A percentile compares a stretch with the other conserved stretches of the same genome.
Conservation (phyloP, 768 basidiomycete genomes). For the Mycena floridula region DNA sequence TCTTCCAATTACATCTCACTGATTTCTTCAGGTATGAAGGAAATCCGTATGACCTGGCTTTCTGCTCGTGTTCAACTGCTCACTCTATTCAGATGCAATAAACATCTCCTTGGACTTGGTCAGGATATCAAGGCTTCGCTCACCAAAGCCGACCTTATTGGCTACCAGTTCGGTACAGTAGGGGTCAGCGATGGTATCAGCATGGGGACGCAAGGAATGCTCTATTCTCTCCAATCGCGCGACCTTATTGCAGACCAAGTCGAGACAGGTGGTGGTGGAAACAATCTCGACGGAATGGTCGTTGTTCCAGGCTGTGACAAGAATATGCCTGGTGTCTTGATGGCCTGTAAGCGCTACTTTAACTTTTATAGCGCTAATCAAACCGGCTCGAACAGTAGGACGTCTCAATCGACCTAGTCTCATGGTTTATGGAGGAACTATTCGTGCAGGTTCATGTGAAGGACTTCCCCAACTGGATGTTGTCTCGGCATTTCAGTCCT, state of each 20-base stretch:
- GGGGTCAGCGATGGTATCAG: conserved; percentile 98
- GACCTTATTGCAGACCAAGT: conserved; percentile 98
- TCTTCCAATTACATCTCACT: conserved; percentile 11
- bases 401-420: conserved; percentile 92
- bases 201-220: conserved; percentile 94
- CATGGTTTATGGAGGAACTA: conserved; percentile 98
- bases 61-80: not conserved
- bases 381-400: conserved; percentile 51
- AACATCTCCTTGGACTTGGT: conserved; percentile 85
- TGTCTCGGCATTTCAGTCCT: conserved; percentile 96
- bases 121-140: conserved; percentile 84
- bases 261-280: conserved; percentile 92
- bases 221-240: conserved; percentile 93
- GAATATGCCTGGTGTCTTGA: conserved; percentile 99
- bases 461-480: conserved; percentile 87
- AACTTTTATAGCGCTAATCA: conserved; percentile 5
- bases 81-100: conserved; percentile 71
- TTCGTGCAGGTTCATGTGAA: conserved; percentile 87
- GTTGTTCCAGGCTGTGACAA: conserved; percentile 98
- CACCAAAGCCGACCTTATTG: conserved; percentile 63
- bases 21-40: conserved; percentile 81
- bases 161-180: conserved; percentile 96
- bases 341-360: conserved; percentile 67
- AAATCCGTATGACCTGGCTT: conserved; percentile 71
- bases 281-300: conserved; percentile 98